Evolutionary conservation across 352 stramenopile genomes (phyloP).

Genomic region (Phytophthora crassamura): DNA sequence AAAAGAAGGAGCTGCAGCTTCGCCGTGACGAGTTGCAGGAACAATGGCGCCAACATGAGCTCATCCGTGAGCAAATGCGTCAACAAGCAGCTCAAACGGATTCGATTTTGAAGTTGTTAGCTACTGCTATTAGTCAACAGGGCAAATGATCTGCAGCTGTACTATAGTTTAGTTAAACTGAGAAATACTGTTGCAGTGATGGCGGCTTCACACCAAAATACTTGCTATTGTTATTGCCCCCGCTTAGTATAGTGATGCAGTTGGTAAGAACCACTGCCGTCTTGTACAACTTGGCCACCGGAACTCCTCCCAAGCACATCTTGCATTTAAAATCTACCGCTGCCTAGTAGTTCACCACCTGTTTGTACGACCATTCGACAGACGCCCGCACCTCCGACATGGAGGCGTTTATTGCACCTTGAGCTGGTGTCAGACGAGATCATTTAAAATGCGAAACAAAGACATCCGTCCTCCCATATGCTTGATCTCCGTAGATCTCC

Average conservation of each 20-base stretch:
- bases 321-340: neutral
- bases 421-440: neutral
- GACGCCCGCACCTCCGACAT: neutral
- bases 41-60: neutral
- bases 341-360: neutral
- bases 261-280: neutral
- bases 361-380: neutral
- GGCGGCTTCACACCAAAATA: slow-evolving; percentile 1
- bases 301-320: neutral
- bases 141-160: neutral
- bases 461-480: neutral
- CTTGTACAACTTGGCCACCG: neutral
- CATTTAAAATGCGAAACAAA: slow-evolving; percentile 2
- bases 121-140: neutral
- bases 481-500: slow-evolving; percentile 4
- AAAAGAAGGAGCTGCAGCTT: neutral
- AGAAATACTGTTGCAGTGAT: slow-evolving; percentile 6
- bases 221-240: slow-evolving; percentile 9
- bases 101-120: neutral
- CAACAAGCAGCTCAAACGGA: slow-evolving; percentile 3
- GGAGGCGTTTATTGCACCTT: neutral
- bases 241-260: neutral
- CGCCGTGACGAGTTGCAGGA: slow-evolving; percentile 1
- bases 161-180: neutral
- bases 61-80: slow-evolving; percentile 2